phyloP scores from a whole-genome alignment of 345 rosid species.

The Hypericum perforatum region DNA sequence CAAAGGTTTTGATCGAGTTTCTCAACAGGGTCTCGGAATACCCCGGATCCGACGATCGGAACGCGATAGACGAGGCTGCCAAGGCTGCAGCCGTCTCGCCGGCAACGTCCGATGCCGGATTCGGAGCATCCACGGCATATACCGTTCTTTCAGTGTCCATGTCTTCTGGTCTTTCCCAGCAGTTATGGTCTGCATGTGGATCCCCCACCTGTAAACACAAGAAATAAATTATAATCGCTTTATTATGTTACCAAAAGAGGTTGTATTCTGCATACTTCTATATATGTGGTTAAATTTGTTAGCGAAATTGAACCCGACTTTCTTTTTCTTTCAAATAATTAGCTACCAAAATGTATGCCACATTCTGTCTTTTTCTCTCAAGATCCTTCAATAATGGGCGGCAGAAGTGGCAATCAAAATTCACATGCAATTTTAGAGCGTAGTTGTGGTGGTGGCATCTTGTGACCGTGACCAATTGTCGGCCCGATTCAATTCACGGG shows the following conservation, averaged over 20 bases:
- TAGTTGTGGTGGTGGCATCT: too few relatives aligned
- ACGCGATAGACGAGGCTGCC: conserved; percentile 81
- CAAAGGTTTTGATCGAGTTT: conserved; percentile 46
- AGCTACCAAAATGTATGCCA: too few relatives aligned
- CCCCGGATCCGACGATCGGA: conserved; percentile 66
- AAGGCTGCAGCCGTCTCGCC: conserved; percentile 86
- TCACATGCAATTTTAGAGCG: too few relatives aligned
- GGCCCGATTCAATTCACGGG: too few relatives aligned
- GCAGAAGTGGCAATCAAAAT: too few relatives aligned
- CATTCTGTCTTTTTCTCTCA: too few relatives aligned
- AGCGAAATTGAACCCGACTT: too few relatives aligned
- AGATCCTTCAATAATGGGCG: too few relatives aligned
- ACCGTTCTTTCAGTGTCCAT: conserved; percentile 85
- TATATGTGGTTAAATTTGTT: too few relatives aligned
- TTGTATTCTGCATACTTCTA: not conserved
- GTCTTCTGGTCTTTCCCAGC: conserved; percentile 98
- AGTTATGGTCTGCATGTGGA: conserved; percentile 65
- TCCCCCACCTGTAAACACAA: conserved; percentile 62
- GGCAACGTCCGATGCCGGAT: conserved; percentile 81
- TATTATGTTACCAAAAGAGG: not conserved
- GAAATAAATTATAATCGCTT: too few relatives aligned
- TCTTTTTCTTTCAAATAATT: too few relatives aligned
- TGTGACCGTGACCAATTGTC: too few relatives aligned
- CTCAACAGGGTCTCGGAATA: conserved; percentile 64
- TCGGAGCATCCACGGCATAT: conserved; percentile 72